Evolutionary conservation across 768 basidiomycete genomes (phyloP).

Genomic region (Xerocomellus amylosporus): DNA sequence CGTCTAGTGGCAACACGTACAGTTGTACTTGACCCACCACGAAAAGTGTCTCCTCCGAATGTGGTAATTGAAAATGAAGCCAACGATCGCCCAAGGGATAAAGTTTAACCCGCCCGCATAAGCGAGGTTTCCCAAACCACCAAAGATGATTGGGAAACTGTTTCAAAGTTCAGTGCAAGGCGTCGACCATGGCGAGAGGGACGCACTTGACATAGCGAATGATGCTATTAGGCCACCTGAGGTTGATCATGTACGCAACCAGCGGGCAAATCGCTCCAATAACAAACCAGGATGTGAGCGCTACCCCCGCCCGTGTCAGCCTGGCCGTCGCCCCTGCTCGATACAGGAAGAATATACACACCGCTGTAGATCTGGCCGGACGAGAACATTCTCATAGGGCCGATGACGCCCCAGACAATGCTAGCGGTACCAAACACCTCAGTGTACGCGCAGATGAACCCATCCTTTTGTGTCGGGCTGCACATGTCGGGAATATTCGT

Average conservation of each 20-base stretch:
- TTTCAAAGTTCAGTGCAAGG: background rate
- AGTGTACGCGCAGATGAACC: conserved; percentile 69
- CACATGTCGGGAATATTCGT: conserved; percentile 38
- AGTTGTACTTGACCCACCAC: conserved; percentile 65
- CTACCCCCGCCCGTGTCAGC: conserved; percentile 11
- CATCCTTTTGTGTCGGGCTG: conserved; percentile 34
- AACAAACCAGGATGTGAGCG: conserved; percentile 74
- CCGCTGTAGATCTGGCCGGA: conserved; percentile 58
- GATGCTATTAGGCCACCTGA: conserved; percentile 63
- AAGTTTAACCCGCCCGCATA: conserved; percentile 67
- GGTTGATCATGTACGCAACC: conserved; percentile 49
- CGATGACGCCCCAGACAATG: conserved; percentile 81
- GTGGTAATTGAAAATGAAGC: conserved; percentile 63
- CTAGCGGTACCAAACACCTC: conserved; percentile 77
- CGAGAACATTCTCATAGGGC: conserved; percentile 70
- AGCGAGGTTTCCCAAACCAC: conserved; percentile 57
- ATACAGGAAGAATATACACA: conserved; percentile 9
- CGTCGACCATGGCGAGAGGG: background rate
- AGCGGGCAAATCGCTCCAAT: conserved; percentile 65
- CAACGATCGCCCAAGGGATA: conserved; percentile 63
- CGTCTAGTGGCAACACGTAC: conserved; percentile 15
- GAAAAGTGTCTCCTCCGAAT: conserved; percentile 59
- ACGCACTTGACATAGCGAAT: conserved; percentile 63
- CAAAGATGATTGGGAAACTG: conserved; percentile 49
- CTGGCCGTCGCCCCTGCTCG: background rate